Evolutionary conservation across 768 basidiomycete genomes (phyloP), one percentile per base, ranked within the genome.

Genomic region (Obba rivulosa): DNA sequence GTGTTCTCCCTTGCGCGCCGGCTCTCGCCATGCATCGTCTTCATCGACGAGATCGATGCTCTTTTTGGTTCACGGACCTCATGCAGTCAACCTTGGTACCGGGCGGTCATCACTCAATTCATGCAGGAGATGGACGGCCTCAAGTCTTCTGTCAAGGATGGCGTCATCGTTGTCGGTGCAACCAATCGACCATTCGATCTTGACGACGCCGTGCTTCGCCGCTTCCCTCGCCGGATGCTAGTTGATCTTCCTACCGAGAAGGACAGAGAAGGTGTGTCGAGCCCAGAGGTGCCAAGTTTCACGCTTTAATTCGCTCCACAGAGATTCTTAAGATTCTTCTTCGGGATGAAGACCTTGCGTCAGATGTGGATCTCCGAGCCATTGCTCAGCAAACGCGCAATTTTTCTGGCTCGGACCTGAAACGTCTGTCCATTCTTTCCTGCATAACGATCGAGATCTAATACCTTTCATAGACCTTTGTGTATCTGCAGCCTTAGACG

Each of bases 71-170:
- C 92, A 36, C 83, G 93, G n/a, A 76, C 80, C 58, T 84, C 88
- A 13, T 76, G 85, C 11, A 86, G 87, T 45, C 83, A 81, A 35
- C 88, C 86, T 8, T 82, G 91, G 5, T 91, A 95, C 58, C 76
- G 92, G 34, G 87, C 90, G 38, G 81, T 94, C 44, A 86, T 90
- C 62, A 92, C 90, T 8, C 87, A 93, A 65, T 92, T 92, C 64
- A 92, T 93, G 89, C 88, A 90, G 61, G 92, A 95, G 63, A 95
- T 97, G 92, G 93, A 97, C 58, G 93, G 93, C 3, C 69, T 97
- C 49, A 87, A 82, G 62, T 79, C 87, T 8, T 84, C 82, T 23
- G 78, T 77, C 53, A 86, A 92, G 46, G 81, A 88, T 53, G 81
- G 80, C 52, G 81, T 96, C 48, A 85, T 95, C 47, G 84, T 97